A percentile compares a stretch with the other conserved stretches of the same genome.
These are phyloP conservation scores for Wickerhamiella qilinensis DNA, from an alignment of 805 yeast genomes.

Conservation along the genomic window DNA sequence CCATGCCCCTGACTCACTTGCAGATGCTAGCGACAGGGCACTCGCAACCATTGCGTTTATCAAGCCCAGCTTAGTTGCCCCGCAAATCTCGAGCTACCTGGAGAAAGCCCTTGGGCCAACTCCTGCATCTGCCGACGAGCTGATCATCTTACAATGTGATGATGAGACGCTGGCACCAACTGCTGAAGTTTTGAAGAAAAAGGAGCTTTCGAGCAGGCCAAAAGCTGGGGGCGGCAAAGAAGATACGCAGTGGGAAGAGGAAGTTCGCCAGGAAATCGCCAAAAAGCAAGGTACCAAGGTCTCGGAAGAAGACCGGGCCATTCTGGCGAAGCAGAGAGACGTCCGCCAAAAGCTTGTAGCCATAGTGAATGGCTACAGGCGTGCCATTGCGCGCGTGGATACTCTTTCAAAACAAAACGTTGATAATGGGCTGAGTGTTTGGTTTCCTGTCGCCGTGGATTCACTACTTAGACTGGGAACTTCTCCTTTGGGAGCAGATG, in stretches of 20 bases:
- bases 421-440: slow-evolving; percentile 46
- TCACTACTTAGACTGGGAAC: slow-evolving; percentile 31
- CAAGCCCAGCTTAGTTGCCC: slow-evolving; percentile 43
- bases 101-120: slow-evolving; percentile 27
- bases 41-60: slow-evolving; percentile 31
- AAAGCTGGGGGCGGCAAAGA: not conserved
- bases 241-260: slow-evolving; percentile 60
- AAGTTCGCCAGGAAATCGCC: slow-evolving; percentile 58
- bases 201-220: not conserved
- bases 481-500: slow-evolving; percentile 21
- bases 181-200: slow-evolving; percentile 39
- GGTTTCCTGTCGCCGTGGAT: slow-evolving; percentile 59
- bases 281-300: slow-evolving; percentile 34
- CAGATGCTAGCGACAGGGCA: slow-evolving; percentile 14
- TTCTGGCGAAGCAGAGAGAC: slow-evolving; percentile 42
- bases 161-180: slow-evolving; percentile 49
- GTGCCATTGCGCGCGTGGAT: slow-evolving; percentile 37
- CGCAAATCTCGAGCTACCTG: slow-evolving; percentile 32
- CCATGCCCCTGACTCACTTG: slow-evolving; percentile 15
- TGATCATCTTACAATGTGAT: slow-evolving; percentile 48
- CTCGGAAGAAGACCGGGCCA: slow-evolving; percentile 63
- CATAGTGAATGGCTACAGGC: slow-evolving; percentile 25
- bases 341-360: slow-evolving; percentile 34
- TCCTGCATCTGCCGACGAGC: slow-evolving; percentile 30
- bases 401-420: slow-evolving; percentile 40